Base-by-base conservation (phyloP, 2,329 filamentous ascomycete species). In the Stromatinia cepivora region DNA sequence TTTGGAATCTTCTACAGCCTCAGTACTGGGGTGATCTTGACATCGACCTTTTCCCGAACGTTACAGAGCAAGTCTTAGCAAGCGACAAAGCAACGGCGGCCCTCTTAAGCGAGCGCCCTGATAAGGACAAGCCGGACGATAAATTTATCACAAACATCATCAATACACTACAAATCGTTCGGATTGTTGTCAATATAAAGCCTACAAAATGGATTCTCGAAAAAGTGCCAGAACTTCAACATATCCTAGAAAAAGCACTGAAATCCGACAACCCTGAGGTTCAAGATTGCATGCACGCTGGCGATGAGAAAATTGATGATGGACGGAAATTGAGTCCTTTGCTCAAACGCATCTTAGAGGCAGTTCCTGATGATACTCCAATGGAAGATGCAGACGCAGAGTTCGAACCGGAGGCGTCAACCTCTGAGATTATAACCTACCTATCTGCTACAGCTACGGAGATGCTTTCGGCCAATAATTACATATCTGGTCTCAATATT, bases 21-120 rank as follows among this genome's bases (percentile, higher is more conserved):
- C 88, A 90, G 50, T 93, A 94, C 77, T 99, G 95, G 96, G 91
- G 89, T 48, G 94, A 98, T 76, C 83, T 97, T 46, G 93, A 97
- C 63, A 85, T 98, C 28, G 94, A 98, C 76, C 84, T 98, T 73
- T 95, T 97, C 75, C 90, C 92, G 5, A 96, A 95, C 76, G 90
- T 94, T 69, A 95, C 93, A 0, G 94, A 97, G 72, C 88, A 92
- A 54, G 91, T 97, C 68, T 82, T 97, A 17, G 88, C 90, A 3
- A 90, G 91, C 64, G 95, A 98, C 13, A 94, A 93, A 80, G 90
- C 92, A 1, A 81, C 84, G 13, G 80, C 81, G 45, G 85, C 87
- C 48, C 82, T 91, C 46, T 82, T 84, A n/a, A 84, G 84, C 20
- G 87, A 89, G 69, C 84, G 86, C 8, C 79, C 81, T 0, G 87